These are phyloP conservation scores for Chrysanthemum lavandulifolium DNA, from an alignment of 129 eudicot genomes.

Conservation along the genomic window DNA sequence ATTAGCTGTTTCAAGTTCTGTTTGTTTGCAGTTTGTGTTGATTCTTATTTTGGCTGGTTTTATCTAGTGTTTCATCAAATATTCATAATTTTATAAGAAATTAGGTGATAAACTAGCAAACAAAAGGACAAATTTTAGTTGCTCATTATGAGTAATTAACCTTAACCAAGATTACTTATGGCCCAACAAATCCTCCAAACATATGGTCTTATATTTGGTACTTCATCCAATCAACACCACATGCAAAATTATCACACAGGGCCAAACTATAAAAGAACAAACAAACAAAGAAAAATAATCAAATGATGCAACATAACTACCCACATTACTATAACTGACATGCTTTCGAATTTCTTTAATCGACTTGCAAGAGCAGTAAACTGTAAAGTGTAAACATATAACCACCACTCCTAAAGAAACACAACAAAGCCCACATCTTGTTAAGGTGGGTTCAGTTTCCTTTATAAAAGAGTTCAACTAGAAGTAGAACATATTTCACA, in stretches of 20 bases:
- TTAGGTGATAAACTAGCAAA: too few species aligned
- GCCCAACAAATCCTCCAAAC: neutral
- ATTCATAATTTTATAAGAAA: neutral
- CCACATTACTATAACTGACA: neutral
- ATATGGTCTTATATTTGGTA: neutral
- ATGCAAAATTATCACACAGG: neutral
- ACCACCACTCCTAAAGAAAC: neutral
- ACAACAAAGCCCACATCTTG: neutral
- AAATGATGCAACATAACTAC: neutral
- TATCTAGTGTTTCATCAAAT: neutral
- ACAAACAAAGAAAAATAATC: neutral
- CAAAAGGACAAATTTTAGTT: too few species aligned
- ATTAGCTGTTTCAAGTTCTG: neutral
- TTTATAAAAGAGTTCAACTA: too few species aligned
- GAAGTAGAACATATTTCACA: too few species aligned
- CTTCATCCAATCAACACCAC: neutral
- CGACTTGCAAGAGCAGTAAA: too few species aligned
- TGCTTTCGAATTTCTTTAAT: neutral
- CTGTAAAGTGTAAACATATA: too few species aligned
- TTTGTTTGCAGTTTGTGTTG: neutral
- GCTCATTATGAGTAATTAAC: too few species aligned
- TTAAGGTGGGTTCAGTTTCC: too few species aligned
- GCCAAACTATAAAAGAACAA: neutral
- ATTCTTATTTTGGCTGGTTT: neutral
- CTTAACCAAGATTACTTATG: neutral